Conservation (phyloP, 495 filamentous ascomycete species). For the Tuber indicum region DNA sequence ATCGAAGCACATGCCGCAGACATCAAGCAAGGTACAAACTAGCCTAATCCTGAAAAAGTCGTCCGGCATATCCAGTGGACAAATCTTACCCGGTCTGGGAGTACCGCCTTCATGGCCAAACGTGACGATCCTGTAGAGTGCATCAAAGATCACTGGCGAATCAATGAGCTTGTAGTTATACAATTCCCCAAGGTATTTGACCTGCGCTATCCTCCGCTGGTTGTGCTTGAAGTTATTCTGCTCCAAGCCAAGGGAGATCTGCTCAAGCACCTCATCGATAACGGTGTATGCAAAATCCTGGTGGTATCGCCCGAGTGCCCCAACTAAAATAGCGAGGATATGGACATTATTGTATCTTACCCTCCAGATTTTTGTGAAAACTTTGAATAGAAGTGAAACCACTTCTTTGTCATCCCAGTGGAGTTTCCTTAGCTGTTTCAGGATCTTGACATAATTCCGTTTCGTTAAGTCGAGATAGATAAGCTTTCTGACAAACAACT, state of each 20-base stretch:
- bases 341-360: constrained; percentile 98
- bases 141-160: constrained; percentile 90
- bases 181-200: constrained; percentile 93
- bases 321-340: constrained; percentile 83
- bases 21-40: constrained; percentile 83
- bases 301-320: constrained; percentile 82
- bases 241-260: constrained; percentile 81
- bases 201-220: constrained; percentile 88
- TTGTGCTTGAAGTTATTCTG: constrained; percentile 97
- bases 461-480: constrained; percentile 91
- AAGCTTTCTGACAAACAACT: constrained; percentile 84
- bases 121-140: constrained; percentile 85
- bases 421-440: constrained; percentile 87
- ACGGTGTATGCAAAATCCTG: constrained; percentile 79
- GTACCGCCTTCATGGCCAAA: constrained; percentile 83
- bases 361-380: constrained; percentile 92
- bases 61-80: constrained; percentile 75
- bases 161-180: constrained; percentile 99
- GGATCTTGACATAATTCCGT: constrained; percentile 82
- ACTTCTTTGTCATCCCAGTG: constrained; percentile 95
- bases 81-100: constrained; percentile 67
- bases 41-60: constrained; percentile 94
- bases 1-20: constrained; percentile 93
- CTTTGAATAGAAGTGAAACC: constrained; percentile 67
- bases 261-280: constrained; percentile 84